A percentile compares a stretch with the other conserved stretches of the same genome.
These are phyloP conservation scores for Zopfia rhizophila DNA, from an alignment of 2,329 filamentous ascomycete genomes.

Conservation along the genomic window DNA sequence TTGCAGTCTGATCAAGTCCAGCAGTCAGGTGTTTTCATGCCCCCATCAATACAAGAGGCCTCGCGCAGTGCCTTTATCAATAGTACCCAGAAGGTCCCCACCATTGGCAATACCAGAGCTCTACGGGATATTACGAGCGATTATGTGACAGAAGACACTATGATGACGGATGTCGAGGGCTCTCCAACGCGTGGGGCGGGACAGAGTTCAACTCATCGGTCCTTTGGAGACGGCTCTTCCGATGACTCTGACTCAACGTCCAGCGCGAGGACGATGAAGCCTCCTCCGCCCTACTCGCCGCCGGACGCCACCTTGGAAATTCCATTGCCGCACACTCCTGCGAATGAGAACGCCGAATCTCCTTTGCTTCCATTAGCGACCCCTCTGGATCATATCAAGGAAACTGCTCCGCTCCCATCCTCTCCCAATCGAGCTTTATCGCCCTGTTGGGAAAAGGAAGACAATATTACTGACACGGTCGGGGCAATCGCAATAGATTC, in stretches of 20 bases:
- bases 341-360: slow-evolving; percentile 11
- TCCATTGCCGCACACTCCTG: slow-evolving; percentile 18
- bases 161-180: slow-evolving; percentile 37
- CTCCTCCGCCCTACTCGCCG: slow-evolving; percentile 30
- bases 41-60: slow-evolving; percentile 39
- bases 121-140: slow-evolving; percentile 16
- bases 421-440: slow-evolving; percentile 14
- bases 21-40: slow-evolving; percentile 5
- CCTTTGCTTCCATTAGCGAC: slow-evolving; percentile 21
- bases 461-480: slow-evolving; percentile 90
- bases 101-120: slow-evolving; percentile 32
- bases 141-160: slow-evolving; percentile 27
- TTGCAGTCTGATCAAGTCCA: slow-evolving; percentile 17
- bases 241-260: slow-evolving; percentile 41
- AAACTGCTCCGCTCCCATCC: slow-evolving; percentile 20
- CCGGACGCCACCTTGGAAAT: slow-evolving; percentile 11
- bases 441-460: slow-evolving; percentile 44
- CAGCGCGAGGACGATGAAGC: slow-evolving; percentile 34
- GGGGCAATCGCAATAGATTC: slow-evolving; percentile 93
- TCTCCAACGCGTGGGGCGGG: slow-evolving; percentile 7
- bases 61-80: slow-evolving; percentile 55
- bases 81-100: slow-evolving; percentile 54
- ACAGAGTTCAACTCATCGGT: slow-evolving; percentile 18
- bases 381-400: slow-evolving; percentile 24
- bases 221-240: slow-evolving; percentile 53